phyloP scores from a whole-genome alignment of 768 basidiomycete species.

The Suillus weaverae region DNA sequence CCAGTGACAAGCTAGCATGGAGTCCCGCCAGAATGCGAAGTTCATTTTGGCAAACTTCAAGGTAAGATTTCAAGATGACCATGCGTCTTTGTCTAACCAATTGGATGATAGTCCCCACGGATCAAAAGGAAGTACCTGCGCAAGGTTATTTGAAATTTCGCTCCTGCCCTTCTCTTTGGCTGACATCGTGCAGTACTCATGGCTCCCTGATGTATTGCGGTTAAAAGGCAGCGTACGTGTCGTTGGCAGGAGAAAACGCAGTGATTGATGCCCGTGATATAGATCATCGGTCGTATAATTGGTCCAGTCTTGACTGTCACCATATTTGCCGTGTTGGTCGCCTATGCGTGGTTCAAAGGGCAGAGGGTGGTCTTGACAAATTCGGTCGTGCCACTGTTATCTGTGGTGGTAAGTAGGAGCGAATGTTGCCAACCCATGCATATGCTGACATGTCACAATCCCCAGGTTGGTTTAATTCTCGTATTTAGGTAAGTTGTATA shows the following conservation, averaged over 20 bases:
- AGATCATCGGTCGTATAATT: conserved; percentile 72
- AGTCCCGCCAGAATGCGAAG: conserved; percentile 19
- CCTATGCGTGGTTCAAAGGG: conserved; percentile 59
- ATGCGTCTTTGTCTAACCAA: neutral
- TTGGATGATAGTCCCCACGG: conserved; percentile 35
- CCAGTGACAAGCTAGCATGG: conserved; percentile 18
- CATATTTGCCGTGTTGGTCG: conserved; percentile 62
- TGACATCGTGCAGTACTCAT: conserved; percentile 61
- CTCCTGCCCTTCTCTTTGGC: neutral
- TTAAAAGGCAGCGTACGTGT: conserved; percentile 75
- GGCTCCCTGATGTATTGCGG: conserved; percentile 86
- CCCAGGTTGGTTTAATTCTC: conserved; percentile 81
- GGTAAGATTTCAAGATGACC: conserved; percentile 18
- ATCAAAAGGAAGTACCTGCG: conserved; percentile 54
- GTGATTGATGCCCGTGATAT: conserved; percentile 12
- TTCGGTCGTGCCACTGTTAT: conserved; percentile 83
- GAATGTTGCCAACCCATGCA: neutral
- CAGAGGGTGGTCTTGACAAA: conserved; percentile 68
- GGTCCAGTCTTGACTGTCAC: conserved; percentile 88
- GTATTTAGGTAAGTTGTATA: conserved; percentile 67
- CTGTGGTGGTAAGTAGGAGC: conserved; percentile 73
- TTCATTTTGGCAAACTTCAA: conserved; percentile 24
- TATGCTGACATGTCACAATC: conserved; percentile 9
- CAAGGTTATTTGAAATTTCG: conserved; percentile 37
- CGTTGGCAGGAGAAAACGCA: conserved; percentile 3